These are phyloP conservation scores for Dendrocalamus latiflorus DNA, from an alignment of 202 grass and related monocot genomes.

Conservation along the genomic window DNA sequence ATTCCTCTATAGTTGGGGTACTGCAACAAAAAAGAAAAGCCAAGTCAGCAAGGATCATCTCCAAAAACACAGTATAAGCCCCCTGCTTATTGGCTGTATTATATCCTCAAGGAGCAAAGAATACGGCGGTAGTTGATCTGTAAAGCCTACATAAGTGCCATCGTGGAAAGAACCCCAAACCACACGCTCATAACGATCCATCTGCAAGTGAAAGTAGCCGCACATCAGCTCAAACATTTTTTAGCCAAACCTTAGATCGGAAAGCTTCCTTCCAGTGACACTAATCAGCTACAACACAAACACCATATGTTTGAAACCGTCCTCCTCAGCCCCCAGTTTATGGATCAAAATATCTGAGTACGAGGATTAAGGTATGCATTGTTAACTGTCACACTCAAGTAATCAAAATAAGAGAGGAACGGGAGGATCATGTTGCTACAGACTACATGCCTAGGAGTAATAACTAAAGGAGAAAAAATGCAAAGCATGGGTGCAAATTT, in stretches of 20 bases:
- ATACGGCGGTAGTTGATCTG: background rate
- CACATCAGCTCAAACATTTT: no score
- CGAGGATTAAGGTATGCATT: background rate
- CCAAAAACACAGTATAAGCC: background rate
- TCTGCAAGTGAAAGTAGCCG: no score
- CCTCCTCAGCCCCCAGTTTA: background rate
- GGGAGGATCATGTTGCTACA: background rate
- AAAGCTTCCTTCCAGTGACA: no score
- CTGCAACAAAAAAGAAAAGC: background rate
- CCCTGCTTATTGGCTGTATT: background rate
- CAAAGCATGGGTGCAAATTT: background rate
- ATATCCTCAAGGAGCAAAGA: background rate
- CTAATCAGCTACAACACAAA: no score
- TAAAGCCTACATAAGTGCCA: no score
- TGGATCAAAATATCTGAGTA: background rate
- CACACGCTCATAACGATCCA: no score
- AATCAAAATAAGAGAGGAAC: background rate
- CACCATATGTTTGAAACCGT: background rate
- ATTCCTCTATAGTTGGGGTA: background rate
- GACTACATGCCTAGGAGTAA: background rate
- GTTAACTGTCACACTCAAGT: background rate
- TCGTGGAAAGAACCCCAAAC: no score
- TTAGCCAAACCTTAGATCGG: background rate
- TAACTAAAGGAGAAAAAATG: background rate
- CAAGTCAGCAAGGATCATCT: conserved; percentile 21